Evolutionary conservation across 192 early-diverging fungal genomes (phyloP).

Genomic region (Mortierella hygrophila): DNA sequence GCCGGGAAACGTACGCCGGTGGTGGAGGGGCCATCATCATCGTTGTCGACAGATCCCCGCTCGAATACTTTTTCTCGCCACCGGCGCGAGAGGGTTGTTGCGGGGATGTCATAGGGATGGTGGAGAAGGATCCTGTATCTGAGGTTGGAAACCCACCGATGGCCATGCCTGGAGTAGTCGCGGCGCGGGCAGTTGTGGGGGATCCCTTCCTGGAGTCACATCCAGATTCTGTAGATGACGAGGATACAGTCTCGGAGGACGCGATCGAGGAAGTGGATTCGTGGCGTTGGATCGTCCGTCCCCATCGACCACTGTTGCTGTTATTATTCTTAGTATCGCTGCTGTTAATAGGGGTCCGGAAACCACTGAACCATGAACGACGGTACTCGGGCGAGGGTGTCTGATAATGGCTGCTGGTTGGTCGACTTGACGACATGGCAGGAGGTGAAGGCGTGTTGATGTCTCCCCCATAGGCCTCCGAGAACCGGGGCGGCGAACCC

Average conservation of each 20-base stretch:
- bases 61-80: background rate
- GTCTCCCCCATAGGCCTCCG: slow-evolving; percentile 9
- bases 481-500: slow-evolving; percentile 9
- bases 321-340: background rate
- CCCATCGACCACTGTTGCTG: slow-evolving; percentile 2
- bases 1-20: slow-evolving; percentile 24
- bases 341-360: background rate
- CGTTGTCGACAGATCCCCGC: background rate
- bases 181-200: background rate
- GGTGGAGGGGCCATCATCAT: slow-evolving; percentile 9
- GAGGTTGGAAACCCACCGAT: background rate
- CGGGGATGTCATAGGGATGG: background rate
- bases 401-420: background rate
- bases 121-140: background rate
- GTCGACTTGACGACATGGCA: background rate
- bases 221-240: slow-evolving; percentile 13
- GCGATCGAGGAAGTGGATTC: slow-evolving; percentile 25
- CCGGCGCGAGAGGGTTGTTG: background rate
- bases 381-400: slow-evolving; percentile 17
- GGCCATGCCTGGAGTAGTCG: background rate
- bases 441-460: background rate
- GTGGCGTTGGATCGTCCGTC: slow-evolving; percentile 14
- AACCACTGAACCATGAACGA: slow-evolving; percentile 15
- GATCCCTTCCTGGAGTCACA: background rate
- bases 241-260: slow-evolving; percentile 32